Conservation (phyloP, 805 yeast species). For the Yamadazyma takamatsuzukensis region DNA sequence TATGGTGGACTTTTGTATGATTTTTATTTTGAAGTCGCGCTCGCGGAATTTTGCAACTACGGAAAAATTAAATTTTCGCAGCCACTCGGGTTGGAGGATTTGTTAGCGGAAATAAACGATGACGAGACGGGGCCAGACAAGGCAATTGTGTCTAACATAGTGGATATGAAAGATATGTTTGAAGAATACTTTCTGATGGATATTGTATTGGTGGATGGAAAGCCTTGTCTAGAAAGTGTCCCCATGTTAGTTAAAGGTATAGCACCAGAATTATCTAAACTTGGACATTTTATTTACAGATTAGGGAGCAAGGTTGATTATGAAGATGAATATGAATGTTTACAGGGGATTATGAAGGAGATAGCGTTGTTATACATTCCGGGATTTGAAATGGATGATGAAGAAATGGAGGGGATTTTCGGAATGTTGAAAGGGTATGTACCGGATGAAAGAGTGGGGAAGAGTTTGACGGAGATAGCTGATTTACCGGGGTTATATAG, state of each 20-base stretch:
- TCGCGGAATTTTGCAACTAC: constrained; percentile 77
- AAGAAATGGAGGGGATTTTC: constrained; percentile 42
- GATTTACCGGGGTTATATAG: constrained; percentile 85
- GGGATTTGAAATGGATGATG: constrained; percentile 30
- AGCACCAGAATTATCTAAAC: constrained; percentile 56
- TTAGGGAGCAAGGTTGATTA: constrained; percentile 60
- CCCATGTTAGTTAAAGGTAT: constrained; percentile 71
- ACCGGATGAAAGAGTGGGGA: no score
- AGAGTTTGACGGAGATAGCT: constrained; percentile 82
- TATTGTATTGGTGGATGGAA: constrained; percentile 30
- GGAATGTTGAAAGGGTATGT: constrained; percentile 60
- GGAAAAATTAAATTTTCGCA: constrained; percentile 43
- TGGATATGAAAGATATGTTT: constrained; percentile 70
- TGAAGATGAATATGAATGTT: constrained; percentile 64
- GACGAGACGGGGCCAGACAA: constrained; percentile 11
- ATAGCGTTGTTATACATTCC: constrained; percentile 76
- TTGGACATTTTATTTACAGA: constrained; percentile 64
- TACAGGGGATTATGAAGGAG: constrained; percentile 61
- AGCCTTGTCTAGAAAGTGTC: constrained; percentile 42
- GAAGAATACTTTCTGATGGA: constrained; percentile 69
- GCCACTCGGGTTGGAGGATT: constrained; percentile 22
- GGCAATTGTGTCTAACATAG: constrained; percentile 15
- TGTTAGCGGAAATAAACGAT: constrained; percentile 26
- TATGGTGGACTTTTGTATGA: constrained; percentile 67
- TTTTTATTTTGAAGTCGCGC: constrained; percentile 75